Base-by-base conservation (phyloP, 148 eudicot genomes). In the Chenopodium berlandieri region DNA sequence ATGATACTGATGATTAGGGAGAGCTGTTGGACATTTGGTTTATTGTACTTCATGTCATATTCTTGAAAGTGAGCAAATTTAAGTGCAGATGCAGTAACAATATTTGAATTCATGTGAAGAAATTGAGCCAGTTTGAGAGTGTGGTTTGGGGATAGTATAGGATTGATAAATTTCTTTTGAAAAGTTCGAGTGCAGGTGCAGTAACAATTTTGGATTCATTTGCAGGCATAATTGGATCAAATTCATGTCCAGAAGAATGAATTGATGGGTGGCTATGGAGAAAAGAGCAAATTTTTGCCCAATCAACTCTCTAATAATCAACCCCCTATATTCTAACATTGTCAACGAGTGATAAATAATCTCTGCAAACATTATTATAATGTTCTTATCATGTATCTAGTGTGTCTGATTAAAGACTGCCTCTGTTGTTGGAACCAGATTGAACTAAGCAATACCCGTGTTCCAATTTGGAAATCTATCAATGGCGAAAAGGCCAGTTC, bases 401-500 rank as follows among this genome's bases (percentile, higher is more conserved):
- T 46, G 22, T 46, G 66, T 46, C 63, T 78, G 32, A 63, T 72
- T 20, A 23, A 27, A n/a, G 22, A n/a, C 17, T 71, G 73, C 63
- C 77, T 46, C 75, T 64, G 76, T 34, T 56, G 80, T 69, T 82
- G 54, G 50, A 30, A 77, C 70, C 80, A 78, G 75, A 71, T 40
- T 79, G 75, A 74, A 76, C 19, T 71, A 31, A 58, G 64, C 31
- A 40, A 50, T 58, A 75, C 14, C 54, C 68, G 67, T 12, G 62
- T 31, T 69, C 58, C 44, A 64, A 72, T 68, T 68, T 65, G 47
- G 50, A 68, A 46, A 75, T 67, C 20, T 46, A 9, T 84, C 78
- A 32, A 82, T 82, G 77, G 80, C 84, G 84, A 87, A 83, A 81
- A 83, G 71, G 84, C 46, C 89, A 54, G 30, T 75, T n/a, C 77